A percentile compares a stretch with the other conserved stretches of the same genome.
These are phyloP conservation scores for Rubroboletus pulcherrimus DNA, from an alignment of 768 basidiomycete species.

Conservation along the genomic window DNA sequence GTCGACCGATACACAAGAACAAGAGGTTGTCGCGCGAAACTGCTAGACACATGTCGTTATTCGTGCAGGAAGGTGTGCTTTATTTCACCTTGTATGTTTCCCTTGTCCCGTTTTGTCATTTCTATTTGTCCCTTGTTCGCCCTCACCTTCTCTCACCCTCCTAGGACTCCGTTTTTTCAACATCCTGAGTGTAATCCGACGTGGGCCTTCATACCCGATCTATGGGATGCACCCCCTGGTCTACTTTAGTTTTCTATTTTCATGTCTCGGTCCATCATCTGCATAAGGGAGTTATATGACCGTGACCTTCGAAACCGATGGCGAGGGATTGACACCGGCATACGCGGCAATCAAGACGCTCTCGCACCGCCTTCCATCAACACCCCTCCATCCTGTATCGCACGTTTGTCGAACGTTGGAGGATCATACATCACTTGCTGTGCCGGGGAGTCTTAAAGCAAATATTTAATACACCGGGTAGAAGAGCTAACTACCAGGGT, in stretches of 20 bases:
- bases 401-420: too few relatives aligned
- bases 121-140: background rate
- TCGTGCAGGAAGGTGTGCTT: constrained; percentile 4
- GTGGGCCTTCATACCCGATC: background rate
- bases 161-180: background rate
- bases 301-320: background rate
- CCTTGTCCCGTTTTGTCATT: background rate
- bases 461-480: too few relatives aligned
- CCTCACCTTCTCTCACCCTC: too few relatives aligned
- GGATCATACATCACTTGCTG: too few relatives aligned
- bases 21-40: constrained; percentile 15
- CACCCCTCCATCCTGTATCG: too few relatives aligned
- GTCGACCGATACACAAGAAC: constrained; percentile 25
- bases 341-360: too few relatives aligned
- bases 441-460: too few relatives aligned
- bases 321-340: constrained; percentile 7
- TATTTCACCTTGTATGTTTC: constrained; percentile 15
- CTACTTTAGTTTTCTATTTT: background rate
- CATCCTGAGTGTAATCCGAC: background rate
- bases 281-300: constrained; percentile 8
- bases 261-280: constrained; percentile 16
- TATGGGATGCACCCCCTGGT: background rate
- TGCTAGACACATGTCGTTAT: too few relatives aligned
- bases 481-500: too few relatives aligned
- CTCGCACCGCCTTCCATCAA: too few relatives aligned